Evolutionary conservation across 495 filamentous ascomycete species (phyloP).

Genomic region (Daldinia loculata): DNA sequence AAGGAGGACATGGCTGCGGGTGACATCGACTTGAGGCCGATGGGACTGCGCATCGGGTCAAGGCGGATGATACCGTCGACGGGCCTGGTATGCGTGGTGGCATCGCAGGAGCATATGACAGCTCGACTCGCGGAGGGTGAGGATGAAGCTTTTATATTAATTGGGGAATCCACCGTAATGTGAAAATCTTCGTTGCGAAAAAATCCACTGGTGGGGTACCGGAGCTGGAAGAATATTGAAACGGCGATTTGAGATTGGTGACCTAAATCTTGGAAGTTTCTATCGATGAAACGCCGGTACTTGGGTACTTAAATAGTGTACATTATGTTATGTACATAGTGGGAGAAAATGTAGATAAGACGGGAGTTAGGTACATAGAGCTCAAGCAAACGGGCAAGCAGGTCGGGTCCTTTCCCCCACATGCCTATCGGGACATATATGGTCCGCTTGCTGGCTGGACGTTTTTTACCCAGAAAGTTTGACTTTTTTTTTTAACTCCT

Average conservation of each 20-base stretch:
- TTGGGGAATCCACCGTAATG: not conserved
- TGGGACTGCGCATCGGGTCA: conserved; percentile 7
- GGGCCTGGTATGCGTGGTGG: conserved; percentile 41
- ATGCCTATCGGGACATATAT: not conserved
- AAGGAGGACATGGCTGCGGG: conserved; percentile 10
- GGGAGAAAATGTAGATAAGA: no score
- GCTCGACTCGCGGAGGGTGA: conserved; percentile 25
- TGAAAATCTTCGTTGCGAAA: conserved; percentile 12
- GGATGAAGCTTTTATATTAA: conserved; percentile 22
- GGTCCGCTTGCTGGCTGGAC: not conserved
- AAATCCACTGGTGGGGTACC: conserved; percentile 7
- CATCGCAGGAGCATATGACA: conserved; percentile 35
- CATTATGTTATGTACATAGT: no score
- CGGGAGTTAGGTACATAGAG: no score
- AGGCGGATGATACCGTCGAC: conserved; percentile 23
- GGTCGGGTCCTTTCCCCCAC: not conserved
- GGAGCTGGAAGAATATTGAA: conserved; percentile 7
- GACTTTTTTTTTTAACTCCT: not conserved
- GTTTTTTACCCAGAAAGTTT: not conserved
- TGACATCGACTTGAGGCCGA: conserved; percentile 2
- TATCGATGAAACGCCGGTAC: not conserved
- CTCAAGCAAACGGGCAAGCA: not conserved
- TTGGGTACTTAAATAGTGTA: not conserved
- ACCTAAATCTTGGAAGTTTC: no score
- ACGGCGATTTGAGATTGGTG: not conserved